Evolutionary conservation across 2,329 filamentous ascomycete genomes (phyloP).

Genomic region (Aspergillus calidoustus): DNA sequence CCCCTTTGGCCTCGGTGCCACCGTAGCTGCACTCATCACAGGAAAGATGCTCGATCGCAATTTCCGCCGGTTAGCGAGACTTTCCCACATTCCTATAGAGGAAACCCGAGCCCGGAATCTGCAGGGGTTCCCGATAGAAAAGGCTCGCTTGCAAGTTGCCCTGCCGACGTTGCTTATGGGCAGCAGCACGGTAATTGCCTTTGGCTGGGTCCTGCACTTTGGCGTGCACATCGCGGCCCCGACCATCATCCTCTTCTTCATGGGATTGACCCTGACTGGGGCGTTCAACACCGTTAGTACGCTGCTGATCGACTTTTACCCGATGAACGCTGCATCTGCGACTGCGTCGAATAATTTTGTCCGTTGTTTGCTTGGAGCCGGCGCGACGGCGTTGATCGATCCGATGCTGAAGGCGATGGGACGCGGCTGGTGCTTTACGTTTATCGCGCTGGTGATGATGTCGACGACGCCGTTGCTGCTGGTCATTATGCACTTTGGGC

Average conservation of each 20-base stretch:
- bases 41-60: constrained; percentile 30
- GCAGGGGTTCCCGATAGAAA: constrained; percentile 25
- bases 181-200: constrained; percentile 25
- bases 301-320: constrained; percentile 53
- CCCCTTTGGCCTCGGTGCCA: constrained; percentile 38
- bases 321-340: constrained; percentile 45
- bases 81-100: background rate
- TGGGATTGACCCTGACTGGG: constrained; percentile 45
- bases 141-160: constrained; percentile 27
- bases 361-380: constrained; percentile 51
- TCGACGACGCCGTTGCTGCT: constrained; percentile 6
- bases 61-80: constrained; percentile 25
- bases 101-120: constrained; percentile 14
- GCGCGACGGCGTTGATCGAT: constrained; percentile 47
- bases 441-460: constrained; percentile 16
- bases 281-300: constrained; percentile 52
- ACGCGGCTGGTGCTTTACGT: constrained; percentile 18
- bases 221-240: constrained; percentile 40
- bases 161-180: constrained; percentile 26
- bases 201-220: constrained; percentile 44
- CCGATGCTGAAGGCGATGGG: constrained; percentile 41
- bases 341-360: constrained; percentile 52
- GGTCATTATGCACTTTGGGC: constrained; percentile 6
- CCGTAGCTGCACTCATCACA: constrained; percentile 24
- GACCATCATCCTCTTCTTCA: constrained; percentile 45